Evolutionary conservation across 1,284 basidiomycete genomes (phyloP), one percentile per base, ranked within the genome.

Genomic region (Sanghuangporus sanghuang): DNA sequence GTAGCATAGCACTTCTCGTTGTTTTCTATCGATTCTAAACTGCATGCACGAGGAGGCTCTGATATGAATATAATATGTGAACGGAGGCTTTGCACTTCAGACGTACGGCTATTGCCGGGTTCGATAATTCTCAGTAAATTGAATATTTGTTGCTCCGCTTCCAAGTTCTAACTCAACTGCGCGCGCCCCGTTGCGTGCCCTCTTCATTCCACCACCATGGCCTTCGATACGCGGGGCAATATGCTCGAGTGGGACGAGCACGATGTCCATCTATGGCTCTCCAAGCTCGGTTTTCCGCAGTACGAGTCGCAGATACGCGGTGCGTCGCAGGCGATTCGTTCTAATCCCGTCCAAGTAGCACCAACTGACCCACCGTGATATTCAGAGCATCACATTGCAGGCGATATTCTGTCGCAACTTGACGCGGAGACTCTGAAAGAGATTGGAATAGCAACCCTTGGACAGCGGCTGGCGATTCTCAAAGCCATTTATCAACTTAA

Each of bases 401-500:
- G 95, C 61, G 93, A 96, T 68, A 87, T 94, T 1, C 81, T 98
- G 16, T 86, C 89, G 66, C 80, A 91, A 69, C 81, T 97, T 50
- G 91, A 95, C 73, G 83, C 87, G 55, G 91, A 95, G 50, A 77
- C 85, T 2, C 83, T 98, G 67, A 93, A 92, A 74, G 88, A 92
- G 61, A 79, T 97, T 64, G 95, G 95, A 6, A 85, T 98, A 54
- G 72, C 84, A 21, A 92, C 89, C 42, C 85, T 97, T 67, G 95
- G 95, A 7, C 94, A 96, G 76, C 81, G 95, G 55, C 77, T 98
- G 23, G 81, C 90, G 39, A 93, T 98, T 67, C 84, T 98, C 70
- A 94, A 94, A 74, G 87, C 90, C 56, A 87, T 97, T 64, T 97
- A 96, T 77, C 85, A 88, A 66, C 79, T 93, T 68, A 98, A 98